Evolutionary conservation across 352 stramenopile genomes (phyloP).

Genomic region (Phytopythium kandeliae): DNA sequence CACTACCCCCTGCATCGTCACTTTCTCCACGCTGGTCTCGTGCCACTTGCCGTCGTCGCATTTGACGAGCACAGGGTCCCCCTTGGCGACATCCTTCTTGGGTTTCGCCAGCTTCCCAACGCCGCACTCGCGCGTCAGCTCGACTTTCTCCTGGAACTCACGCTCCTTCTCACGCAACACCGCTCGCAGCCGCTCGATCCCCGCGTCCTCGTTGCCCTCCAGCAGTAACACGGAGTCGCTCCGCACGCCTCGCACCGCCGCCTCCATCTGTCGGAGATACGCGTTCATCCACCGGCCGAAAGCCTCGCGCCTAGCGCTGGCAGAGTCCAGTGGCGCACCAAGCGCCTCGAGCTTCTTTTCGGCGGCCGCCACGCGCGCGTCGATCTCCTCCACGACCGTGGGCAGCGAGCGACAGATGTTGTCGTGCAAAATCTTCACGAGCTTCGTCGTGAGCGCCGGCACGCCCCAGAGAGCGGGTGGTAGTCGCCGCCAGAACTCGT

Average conservation of each 20-base stretch:
- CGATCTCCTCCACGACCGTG: constrained; percentile 39
- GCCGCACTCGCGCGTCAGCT: background rate
- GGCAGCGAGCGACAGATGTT: constrained; percentile 43
- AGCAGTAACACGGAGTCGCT: background rate
- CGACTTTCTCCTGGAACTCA: background rate
- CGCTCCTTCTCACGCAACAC: constrained; percentile 1
- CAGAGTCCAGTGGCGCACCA: constrained; percentile 16
- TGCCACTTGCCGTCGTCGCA: background rate
- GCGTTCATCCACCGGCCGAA: constrained; percentile 25
- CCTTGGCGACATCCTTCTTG: background rate
- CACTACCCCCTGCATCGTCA: background rate
- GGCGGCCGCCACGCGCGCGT: constrained; percentile 13
- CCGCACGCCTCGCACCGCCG: constrained; percentile 11
- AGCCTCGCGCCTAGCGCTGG: constrained; percentile 15
- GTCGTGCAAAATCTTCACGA: constrained; percentile 43
- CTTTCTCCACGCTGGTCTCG: too few relatives aligned
- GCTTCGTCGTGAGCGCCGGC: constrained; percentile 17
- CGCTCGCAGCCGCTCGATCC: background rate
- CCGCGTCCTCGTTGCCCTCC: background rate
- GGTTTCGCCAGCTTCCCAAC: background rate
- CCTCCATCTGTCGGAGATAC: constrained; percentile 30
- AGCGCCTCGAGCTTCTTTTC: constrained; percentile 16
- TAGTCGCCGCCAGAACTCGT: constrained; percentile 38
- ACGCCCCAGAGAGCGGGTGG: constrained; percentile 27
- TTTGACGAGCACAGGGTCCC: background rate